Conservation (phyloP, 1,139 yeast genomes). For the Saccharomyces hybrid region DNA sequence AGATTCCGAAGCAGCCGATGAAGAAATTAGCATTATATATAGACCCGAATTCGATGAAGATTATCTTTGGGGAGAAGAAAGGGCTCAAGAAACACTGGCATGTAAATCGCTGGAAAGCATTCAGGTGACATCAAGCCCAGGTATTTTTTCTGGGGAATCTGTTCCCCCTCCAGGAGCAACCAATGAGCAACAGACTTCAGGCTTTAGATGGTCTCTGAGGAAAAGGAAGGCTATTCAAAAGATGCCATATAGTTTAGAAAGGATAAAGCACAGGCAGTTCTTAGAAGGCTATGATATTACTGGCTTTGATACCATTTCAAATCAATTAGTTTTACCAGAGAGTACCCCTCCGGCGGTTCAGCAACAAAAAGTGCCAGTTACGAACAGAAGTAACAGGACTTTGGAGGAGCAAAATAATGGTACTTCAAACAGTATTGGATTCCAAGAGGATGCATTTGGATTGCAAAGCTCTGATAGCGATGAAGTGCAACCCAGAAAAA, state of each 20-base stretch:
- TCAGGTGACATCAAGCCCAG: not conserved
- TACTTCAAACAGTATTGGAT: not conserved
- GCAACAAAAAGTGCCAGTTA: not conserved
- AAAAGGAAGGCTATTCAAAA: conserved; percentile 30
- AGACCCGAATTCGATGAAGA: not conserved
- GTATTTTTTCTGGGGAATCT: not conserved
- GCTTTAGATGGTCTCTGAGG: conserved; percentile 16
- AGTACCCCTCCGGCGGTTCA: not conserved
- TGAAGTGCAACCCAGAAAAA: not conserved
- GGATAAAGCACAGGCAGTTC: conserved; percentile 26
- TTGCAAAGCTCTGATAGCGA: not conserved
- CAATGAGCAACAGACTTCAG: not conserved
- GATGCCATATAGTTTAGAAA: conserved; percentile 31
- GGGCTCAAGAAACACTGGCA: not conserved
- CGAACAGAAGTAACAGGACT: not conserved
- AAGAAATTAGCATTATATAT: not conserved
- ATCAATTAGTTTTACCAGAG: conserved; percentile 8
- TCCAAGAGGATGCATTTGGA: not conserved
- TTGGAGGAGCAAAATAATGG: not conserved
- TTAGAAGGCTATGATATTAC: conserved; percentile 26
- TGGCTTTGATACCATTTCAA: conserved; percentile 12
- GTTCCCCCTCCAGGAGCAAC: not conserved
- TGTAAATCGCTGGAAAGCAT: not conserved
- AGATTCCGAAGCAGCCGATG: not conserved
- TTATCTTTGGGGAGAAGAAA: not conserved